Evolutionary conservation across 129 eudicot genomes (phyloP).

Genomic region (Calendula officinalis): DNA sequence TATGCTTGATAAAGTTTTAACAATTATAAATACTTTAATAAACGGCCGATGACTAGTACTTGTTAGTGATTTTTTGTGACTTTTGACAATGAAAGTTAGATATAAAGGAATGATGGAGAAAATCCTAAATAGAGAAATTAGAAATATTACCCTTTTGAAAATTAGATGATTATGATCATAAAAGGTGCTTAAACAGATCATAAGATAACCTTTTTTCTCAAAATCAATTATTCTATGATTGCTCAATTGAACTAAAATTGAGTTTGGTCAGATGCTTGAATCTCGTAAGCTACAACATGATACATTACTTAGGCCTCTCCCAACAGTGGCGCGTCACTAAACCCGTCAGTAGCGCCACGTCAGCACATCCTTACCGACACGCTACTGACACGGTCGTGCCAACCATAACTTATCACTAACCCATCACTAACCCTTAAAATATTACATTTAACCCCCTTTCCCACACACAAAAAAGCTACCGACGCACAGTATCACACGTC

Average conservation of each 20-base stretch:
- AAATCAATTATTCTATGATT: constrained; percentile 32
- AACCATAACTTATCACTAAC: no score
- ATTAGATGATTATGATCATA: constrained; percentile 22
- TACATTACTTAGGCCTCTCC: no score
- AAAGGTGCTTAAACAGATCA: constrained; percentile 34
- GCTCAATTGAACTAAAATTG: constrained; percentile 8
- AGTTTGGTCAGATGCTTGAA: neutral
- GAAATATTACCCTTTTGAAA: constrained; percentile 30
- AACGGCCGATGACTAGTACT: neutral
- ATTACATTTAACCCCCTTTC: no score
- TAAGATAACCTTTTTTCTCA: constrained; percentile 25
- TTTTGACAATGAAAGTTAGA: constrained; percentile 12
- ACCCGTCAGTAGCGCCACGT: no score
- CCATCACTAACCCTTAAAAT: no score
- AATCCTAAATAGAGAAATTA: constrained; percentile 23
- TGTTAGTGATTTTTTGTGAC: constrained; percentile 2
- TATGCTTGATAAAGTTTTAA: no score
- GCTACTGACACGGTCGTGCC: no score
- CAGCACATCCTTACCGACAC: no score
- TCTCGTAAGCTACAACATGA: neutral
- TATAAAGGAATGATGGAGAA: constrained; percentile 30
- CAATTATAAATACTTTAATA: no score
- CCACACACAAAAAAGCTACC: no score
- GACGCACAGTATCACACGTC: no score
- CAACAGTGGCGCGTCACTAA: no score